phyloP scores from a whole-genome alignment of 345 rosid genomes.

The Syzygium jambos region DNA sequence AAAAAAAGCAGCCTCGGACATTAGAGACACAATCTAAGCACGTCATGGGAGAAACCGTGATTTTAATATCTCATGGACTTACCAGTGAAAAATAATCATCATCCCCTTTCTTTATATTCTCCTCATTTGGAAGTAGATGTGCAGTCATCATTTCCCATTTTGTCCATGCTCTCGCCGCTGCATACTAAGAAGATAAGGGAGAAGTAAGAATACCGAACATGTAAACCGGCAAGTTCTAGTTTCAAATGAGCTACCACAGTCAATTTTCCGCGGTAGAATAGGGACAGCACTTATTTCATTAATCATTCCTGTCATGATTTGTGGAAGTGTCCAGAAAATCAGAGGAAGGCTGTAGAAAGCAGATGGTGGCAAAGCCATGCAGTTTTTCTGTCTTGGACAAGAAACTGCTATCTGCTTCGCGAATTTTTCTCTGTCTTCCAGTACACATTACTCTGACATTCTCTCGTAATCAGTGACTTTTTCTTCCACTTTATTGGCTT shows the following conservation, averaged over 20 bases:
- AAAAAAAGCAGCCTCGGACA: neutral
- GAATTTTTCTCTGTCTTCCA: neutral
- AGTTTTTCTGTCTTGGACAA: neutral
- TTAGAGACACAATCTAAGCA: neutral
- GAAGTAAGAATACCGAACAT: neutral
- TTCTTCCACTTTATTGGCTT: neutral
- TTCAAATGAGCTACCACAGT: neutral
- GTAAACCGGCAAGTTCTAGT: neutral
- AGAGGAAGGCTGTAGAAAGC: neutral
- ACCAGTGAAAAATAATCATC: constrained; percentile 89
- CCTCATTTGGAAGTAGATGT: constrained; percentile 74
- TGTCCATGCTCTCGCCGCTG: constrained; percentile 96
- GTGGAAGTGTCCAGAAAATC: neutral
- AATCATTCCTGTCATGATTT: neutral
- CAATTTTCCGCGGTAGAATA: neutral
- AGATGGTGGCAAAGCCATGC: neutral
- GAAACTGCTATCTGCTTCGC: neutral
- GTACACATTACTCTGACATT: neutral
- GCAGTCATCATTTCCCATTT: constrained; percentile 99
- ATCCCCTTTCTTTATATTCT: constrained; percentile 72
- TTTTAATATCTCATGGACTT: constrained; percentile 6
- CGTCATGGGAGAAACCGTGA: neutral
- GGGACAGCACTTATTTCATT: neutral
- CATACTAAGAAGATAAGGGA: constrained; percentile 45
- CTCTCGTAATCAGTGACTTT: neutral